Evolutionary conservation across 1,139 yeast species (phyloP).

Genomic region (Blastobotrys elegans): DNA sequence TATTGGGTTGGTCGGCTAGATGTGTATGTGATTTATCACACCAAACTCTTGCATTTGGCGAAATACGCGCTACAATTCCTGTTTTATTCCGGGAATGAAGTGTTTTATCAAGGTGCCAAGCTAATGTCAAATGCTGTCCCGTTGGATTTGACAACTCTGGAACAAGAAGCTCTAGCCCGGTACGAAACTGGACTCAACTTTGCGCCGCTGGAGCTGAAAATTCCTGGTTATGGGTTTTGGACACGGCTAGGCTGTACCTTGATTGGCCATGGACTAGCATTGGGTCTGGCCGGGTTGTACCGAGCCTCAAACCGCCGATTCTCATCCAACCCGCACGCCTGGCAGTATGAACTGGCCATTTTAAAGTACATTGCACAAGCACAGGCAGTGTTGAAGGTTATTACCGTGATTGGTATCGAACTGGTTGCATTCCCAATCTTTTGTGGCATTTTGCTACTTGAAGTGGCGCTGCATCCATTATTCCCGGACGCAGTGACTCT

Average conservation of each 20-base stretch:
- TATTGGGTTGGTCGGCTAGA: constrained; percentile 27
- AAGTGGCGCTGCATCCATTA: constrained; percentile 49
- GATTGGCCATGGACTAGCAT: constrained; percentile 20
- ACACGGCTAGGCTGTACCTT: constrained; percentile 18
- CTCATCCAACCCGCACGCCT: constrained; percentile 14
- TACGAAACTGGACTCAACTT: constrained; percentile 3
- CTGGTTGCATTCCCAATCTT: constrained; percentile 77
- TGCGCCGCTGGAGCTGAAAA: not conserved
- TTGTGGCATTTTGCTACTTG: constrained; percentile 70
- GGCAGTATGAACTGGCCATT: constrained; percentile 18
- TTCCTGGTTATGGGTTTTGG: constrained; percentile 16
- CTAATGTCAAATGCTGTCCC: not conserved
- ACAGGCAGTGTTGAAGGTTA: constrained; percentile 64
- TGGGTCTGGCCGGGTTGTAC: constrained; percentile 18
- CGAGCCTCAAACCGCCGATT: constrained; percentile 21
- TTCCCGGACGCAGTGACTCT: constrained; percentile 23
- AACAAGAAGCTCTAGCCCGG: constrained; percentile 3
- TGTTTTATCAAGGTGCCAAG: constrained; percentile 7
- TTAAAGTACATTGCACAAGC: constrained; percentile 31
- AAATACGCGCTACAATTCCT: constrained; percentile 2
- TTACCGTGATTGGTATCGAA: constrained; percentile 71
- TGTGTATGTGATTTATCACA: constrained; percentile 4
- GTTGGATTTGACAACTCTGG: constrained; percentile 1
- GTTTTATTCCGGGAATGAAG: constrained; percentile 7
- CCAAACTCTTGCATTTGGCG: not conserved